Base-by-base conservation (phyloP, 371 early-diverging fungal genomes). In the Ecytonucleospora hepatopenaei region DNA sequence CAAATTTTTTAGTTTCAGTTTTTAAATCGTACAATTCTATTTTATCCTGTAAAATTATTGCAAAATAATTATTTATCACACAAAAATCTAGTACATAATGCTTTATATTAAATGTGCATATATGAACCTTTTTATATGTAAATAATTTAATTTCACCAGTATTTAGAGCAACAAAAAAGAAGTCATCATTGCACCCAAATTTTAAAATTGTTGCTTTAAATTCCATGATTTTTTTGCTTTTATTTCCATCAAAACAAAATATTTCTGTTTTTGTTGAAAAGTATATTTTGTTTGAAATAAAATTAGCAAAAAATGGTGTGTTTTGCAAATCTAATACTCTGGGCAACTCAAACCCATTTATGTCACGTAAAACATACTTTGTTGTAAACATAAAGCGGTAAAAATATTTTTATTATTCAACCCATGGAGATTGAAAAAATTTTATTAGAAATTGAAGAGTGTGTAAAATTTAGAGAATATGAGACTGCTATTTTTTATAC, bases 391-490 rank as follows among this genome's bases (percentile, higher is more conserved):
- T n/a, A 40, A 12, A n/a, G 40, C 40, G 12, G 8, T 12, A 8
- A 40, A 40, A 12, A 12, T 40, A 12, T 40, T 8, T 40, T 8
- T 12, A 40, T 40, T 32, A 12, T 33, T 31, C 32, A 56, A 23
- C 61, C 54, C 61, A 21, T 54, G 51, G 30, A n/a, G 4, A n/a
- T 60, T 5, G 48, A 28, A 19, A 57, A n/a, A 17, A 5, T 63
- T 33, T 4, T 54, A 16, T 31, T 34, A 17, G 69, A 57, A 48
- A 48, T 62, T 21, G 19, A 40, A 34, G 62, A 63, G 33, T 74
- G 71, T 19, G 35, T 47, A 31, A 65, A 59, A 55, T 70, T 67
- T 47, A 32, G 48, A 19, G 67, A 74, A 32, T 70, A 70, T 51
- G 67, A 66, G 4, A 70, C 71, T 46, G 65, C 65, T 2, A 48